These are phyloP conservation scores for Hortiboletus rubellus DNA, from an alignment of 1,284 basidiomycete species.

Conservation along the genomic window DNA sequence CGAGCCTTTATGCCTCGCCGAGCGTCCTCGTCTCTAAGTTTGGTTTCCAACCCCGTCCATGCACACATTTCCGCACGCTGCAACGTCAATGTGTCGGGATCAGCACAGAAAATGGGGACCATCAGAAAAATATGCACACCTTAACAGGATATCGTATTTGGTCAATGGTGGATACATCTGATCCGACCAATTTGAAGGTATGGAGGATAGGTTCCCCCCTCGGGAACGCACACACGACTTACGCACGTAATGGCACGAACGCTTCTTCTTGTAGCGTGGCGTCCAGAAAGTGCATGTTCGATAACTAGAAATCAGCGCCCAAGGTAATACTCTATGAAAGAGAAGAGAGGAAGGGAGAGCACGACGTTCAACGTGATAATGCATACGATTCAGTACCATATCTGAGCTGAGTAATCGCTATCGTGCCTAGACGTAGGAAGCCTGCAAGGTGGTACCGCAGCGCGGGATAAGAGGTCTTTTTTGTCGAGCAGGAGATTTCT, in stretches of 20 bases:
- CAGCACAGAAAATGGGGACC: neutral
- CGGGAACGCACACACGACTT: conserved; percentile 63
- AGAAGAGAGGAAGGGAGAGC: neutral
- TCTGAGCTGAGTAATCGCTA: too few species aligned
- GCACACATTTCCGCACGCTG: conserved; percentile 59
- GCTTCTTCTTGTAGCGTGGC: conserved; percentile 67
- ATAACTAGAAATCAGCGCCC: conserved; percentile 39
- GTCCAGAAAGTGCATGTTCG: conserved; percentile 64
- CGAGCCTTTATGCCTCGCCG: conserved; percentile 15
- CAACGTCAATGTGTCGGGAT: neutral
- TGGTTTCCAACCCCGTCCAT: conserved; percentile 42
- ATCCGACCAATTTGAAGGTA: conserved; percentile 61
- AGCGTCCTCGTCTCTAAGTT: conserved; percentile 47
- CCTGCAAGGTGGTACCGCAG: too few species aligned
- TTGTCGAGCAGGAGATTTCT: too few species aligned
- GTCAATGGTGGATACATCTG: conserved; percentile 49
- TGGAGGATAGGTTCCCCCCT: conserved; percentile 46
- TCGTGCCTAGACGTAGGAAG: too few species aligned
- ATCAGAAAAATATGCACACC: conserved; percentile 36
- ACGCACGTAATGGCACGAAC: conserved; percentile 54
- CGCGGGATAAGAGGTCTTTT: too few species aligned
- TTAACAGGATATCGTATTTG: conserved; percentile 53
- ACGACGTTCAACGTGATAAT: too few species aligned
- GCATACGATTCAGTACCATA: too few species aligned
- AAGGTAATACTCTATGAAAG: neutral